phyloP scores from a whole-genome alignment of 2,329 filamentous ascomycete genomes.

The Trichoderma sp. region DNA sequence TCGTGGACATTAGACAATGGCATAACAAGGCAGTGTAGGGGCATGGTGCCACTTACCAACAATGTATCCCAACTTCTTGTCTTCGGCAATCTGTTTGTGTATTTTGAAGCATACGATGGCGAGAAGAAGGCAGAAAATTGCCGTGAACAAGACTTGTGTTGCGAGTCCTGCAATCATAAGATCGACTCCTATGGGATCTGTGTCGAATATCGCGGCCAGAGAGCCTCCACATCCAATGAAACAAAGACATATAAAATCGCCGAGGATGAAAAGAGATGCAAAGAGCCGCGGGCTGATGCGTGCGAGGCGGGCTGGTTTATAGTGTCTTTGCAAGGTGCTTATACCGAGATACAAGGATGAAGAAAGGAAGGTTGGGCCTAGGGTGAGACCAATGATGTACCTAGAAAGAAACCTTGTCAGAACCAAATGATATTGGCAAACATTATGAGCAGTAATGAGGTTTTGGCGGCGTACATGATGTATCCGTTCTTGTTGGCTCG shows the following conservation, averaged over 20 bases:
- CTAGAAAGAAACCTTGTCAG: background rate
- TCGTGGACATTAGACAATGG: background rate
- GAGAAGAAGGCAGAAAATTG: background rate
- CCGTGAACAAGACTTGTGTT: conserved; percentile 8
- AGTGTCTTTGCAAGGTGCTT: conserved; percentile 11
- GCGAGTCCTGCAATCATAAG: conserved; percentile 15
- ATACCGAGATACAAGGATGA: conserved; percentile 4
- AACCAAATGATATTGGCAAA: background rate
- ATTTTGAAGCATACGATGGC: background rate
- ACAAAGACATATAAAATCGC: conserved; percentile 6
- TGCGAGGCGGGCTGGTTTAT: background rate
- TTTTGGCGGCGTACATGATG: background rate
- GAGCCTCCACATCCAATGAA: conserved; percentile 17
- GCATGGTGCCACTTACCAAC: background rate
- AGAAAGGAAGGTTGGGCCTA: conserved; percentile 20
- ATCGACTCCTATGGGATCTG: background rate
- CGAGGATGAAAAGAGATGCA: conserved; percentile 3
- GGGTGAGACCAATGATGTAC: conserved; percentile 22
- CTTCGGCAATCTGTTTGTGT: background rate
- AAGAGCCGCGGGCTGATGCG: background rate
- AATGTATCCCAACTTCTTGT: background rate
- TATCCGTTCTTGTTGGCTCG: conserved; percentile 22
- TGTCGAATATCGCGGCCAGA: background rate
- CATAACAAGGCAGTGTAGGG: background rate
- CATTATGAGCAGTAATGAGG: background rate